Base-by-base conservation (phyloP, 2,329 filamentous ascomycete genomes). In the Alternaria brassicicola region DNA sequence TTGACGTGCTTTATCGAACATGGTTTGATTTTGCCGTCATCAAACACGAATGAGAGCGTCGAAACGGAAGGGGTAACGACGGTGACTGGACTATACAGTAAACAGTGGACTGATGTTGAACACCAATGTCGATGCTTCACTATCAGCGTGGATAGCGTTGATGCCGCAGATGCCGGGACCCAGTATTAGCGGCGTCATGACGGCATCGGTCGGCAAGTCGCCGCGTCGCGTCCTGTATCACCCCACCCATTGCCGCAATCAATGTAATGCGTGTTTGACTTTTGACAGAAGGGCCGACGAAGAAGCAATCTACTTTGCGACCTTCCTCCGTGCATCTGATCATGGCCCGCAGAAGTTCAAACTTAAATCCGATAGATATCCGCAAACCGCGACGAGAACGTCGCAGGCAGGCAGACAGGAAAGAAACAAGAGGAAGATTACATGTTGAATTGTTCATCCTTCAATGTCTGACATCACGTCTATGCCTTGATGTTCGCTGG, bases 401-500 rank as follows among this genome's bases (percentile, higher is more conserved):
- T 46, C 4, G 43, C 1, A 7, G 6, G 6, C 2, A 46, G 1
- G 21, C 4, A 28, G 9, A 3, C 0, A 12, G 2, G 13, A 47
- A 33, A 25, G 4, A n/a, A 19, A 33, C 8, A 10, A 13, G 25
- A 4, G 3, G 31, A 47, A 23, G 10, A 21, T 10, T 38, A 21
- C 35, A 38, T 38, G 35, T 19, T 35, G 30, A 25, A 33, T 47
- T 33, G 19, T 17, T 35, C 3, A 7, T 9, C 7, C 13, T 10
- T 47, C 2, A 28, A 2, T 47, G 19, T 15, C 2, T 4, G 5
- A 8, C 2, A 33, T 6, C 12, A 46, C 4, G 31, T n/a, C 54
- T 67, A 71, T 28, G 68, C 68, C 59, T 71, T 71, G 33, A 61
- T 59, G 15, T 67, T 69, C 1, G 65, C 64, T 31, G 67, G 61